Base-by-base conservation (phyloP, 1,139 yeast species). In the Geotrichum australiense region DNA sequence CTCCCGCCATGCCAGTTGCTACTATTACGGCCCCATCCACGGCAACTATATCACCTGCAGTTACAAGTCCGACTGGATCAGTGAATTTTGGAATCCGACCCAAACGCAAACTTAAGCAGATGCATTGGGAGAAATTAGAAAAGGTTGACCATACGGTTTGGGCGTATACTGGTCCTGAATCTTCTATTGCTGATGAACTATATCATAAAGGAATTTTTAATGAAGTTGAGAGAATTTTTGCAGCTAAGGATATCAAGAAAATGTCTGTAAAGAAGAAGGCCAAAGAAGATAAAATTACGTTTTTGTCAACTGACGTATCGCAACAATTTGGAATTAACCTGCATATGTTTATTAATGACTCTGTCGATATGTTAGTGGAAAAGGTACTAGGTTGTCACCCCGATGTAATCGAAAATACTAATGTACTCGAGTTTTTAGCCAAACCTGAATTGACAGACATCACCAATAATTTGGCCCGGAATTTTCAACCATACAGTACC, bases 321-420 rank as follows among this genome's bases (percentile, higher is more conserved):
- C 93, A 81, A 57, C 94, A 85, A 54, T 86, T 91, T 66, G 97
- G 95, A 32, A 91, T 91, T 56, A 87, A 91, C 54, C 66, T 91
- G 45, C 97, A 91, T 57, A 74, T 81, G 71, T 85, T 79, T 64
- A 73, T 85, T 2, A 69, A 67, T 48, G 56, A 74, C 42, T 57
- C 77, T 1, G 94, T 80, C 14, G 77, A 73, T 6, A 80, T 74
- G 25, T 70, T 91, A 36, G 76, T 86, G 2, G 39, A 51, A 10
- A 81, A 79, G 57, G 78, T 91, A 1, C 65, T 91, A 39, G 69
- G 67, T 22, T 91, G 98, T 63, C 82, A 82, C 46, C 65, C 66
- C 12, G 91, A 82, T 7, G 74, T 89, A 14, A 51, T 85, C 36
- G 73, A 71, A 27, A 86, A 81, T 50, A 60, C 71, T 5, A 82